Evolutionary conservation across 176 grass and related monocot genomes (phyloP).

Genomic region (Musa troglodytarum): DNA sequence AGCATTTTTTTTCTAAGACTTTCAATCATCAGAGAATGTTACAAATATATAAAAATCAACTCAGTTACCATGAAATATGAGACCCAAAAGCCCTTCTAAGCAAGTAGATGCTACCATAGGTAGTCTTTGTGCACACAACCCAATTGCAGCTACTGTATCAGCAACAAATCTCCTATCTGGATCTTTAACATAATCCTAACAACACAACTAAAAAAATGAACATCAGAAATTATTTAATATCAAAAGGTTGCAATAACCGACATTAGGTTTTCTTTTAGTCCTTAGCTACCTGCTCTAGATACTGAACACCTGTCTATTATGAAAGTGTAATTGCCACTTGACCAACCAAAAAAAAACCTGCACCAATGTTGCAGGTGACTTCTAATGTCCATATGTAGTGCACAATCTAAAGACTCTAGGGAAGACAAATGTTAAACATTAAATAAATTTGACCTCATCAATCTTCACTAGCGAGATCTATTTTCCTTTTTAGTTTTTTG

Average conservation of each 20-base stretch:
- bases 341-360: background rate
- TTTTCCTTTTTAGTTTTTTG: background rate
- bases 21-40: background rate
- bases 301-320: background rate
- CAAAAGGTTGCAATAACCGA: background rate
- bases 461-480: background rate
- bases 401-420: background rate
- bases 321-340: too few relatives aligned
- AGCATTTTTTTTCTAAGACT: slow-evolving; percentile 20
- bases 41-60: slow-evolving; percentile 21
- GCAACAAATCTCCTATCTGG: slow-evolving; percentile 90
- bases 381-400: background rate
- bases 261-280: background rate
- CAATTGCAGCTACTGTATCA: slow-evolving; percentile 88
- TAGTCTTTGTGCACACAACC: slow-evolving; percentile 59
- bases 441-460: background rate
- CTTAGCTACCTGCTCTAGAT: background rate
- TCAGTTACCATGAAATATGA: slow-evolving; percentile 75
- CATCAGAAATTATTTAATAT: slow-evolving; percentile 20
- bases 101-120: slow-evolving; percentile 48
- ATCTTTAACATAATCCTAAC: slow-evolving; percentile 92
- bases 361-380: background rate
- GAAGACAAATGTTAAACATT: background rate
- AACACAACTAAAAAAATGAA: slow-evolving; percentile 28
- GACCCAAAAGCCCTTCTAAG: slow-evolving; percentile 72